These are phyloP conservation scores for Carex arenaria DNA, from an alignment of 202 grass and related monocot genomes.

Conservation along the genomic window DNA sequence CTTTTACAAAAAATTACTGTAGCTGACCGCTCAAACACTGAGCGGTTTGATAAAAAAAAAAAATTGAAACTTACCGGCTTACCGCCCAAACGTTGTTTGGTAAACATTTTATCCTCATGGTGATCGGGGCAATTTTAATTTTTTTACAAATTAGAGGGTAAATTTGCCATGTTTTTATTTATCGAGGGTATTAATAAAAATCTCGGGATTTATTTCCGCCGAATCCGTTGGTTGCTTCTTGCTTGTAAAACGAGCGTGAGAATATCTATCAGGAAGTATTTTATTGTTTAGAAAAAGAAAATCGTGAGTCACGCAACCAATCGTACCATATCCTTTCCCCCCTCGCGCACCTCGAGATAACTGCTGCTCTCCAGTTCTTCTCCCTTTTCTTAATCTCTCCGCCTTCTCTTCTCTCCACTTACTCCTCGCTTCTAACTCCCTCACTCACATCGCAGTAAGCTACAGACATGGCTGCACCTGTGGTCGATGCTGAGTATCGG, in stretches of 20 bases:
- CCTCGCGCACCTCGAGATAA: neutral
- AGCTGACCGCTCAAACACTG: too few relatives aligned
- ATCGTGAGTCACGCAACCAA: constrained; percentile 27
- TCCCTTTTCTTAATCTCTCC: neutral
- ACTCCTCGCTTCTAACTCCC: neutral
- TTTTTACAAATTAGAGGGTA: too few relatives aligned
- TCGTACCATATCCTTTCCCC: constrained; percentile 27
- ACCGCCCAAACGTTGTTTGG: too few relatives aligned
- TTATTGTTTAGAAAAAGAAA: neutral
- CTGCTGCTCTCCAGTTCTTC: neutral
- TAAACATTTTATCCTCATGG: too few relatives aligned
- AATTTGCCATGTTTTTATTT: too few relatives aligned
- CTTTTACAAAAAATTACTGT: too few relatives aligned
- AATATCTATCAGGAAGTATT: neutral
- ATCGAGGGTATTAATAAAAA: too few relatives aligned
- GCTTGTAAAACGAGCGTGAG: neutral
- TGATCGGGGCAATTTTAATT: too few relatives aligned
- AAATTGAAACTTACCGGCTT: too few relatives aligned
- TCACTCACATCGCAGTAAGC: neutral
- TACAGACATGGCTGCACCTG: constrained; percentile 54
- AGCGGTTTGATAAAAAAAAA: too few relatives aligned
- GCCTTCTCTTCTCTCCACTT: neutral
- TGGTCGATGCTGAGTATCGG: constrained; percentile 78
- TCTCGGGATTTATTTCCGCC: too few relatives aligned
- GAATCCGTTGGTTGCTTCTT: neutral